phyloP scores from a whole-genome alignment of 192 early-diverging fungal species.

The Piromyces finnis region DNA sequence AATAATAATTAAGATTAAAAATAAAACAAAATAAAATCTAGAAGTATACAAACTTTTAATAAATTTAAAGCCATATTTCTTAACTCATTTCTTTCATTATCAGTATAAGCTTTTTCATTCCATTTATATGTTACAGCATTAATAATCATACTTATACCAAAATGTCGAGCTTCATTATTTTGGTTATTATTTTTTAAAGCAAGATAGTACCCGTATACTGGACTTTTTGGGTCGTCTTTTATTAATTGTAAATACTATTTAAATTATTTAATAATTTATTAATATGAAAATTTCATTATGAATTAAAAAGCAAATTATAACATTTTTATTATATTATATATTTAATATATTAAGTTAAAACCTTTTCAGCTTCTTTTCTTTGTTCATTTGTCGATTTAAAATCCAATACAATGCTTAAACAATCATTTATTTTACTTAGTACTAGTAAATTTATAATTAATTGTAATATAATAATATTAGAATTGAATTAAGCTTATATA shows the following conservation, averaged over 20 bases:
- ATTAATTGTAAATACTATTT: slow-evolving; percentile 1
- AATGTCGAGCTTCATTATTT: slow-evolving; percentile 27
- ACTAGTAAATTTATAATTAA: not conserved
- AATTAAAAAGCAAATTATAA: too few species aligned
- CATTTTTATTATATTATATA: too few species aligned
- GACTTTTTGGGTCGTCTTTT: slow-evolving; percentile 17
- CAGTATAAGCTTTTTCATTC: slow-evolving; percentile 18
- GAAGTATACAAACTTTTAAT: slow-evolving; percentile 6
- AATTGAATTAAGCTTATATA: too few species aligned
- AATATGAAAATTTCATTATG: too few species aligned
- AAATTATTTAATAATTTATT: too few species aligned
- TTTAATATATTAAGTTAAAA: too few species aligned
- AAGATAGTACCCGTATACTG: slow-evolving; percentile 31
- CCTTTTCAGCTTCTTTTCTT: not conserved
- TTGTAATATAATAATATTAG: too few species aligned
- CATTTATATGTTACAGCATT: slow-evolving; percentile 29
- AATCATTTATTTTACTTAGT: not conserved
- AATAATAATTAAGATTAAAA: not conserved
- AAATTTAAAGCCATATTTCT: slow-evolving; percentile 15
- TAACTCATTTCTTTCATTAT: slow-evolving; percentile 12
- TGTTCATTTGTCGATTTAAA: not conserved
- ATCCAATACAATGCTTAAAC: not conserved
- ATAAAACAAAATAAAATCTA: not conserved
- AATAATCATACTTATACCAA: slow-evolving; percentile 40
- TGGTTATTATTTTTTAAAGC: slow-evolving; percentile 25